Base-by-base conservation (phyloP, 306 rosid species). In the Gillenia trifoliata region DNA sequence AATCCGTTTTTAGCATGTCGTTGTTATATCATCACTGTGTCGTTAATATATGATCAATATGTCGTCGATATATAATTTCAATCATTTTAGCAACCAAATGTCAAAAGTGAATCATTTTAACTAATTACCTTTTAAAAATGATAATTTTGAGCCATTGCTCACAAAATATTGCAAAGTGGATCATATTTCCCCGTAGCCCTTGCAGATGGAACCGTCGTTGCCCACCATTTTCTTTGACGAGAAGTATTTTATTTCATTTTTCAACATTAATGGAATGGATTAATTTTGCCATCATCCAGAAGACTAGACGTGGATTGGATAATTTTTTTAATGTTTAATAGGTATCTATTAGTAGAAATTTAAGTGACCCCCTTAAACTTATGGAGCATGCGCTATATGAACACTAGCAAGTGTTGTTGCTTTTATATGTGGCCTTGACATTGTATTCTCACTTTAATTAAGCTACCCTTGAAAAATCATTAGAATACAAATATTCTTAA, bases 181-280 rank as follows among this genome's bases (percentile, higher is more conserved):
- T 3, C 60, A 54, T 2, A 22, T 22, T 54, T n/a, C 55, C 67
- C 75, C 28, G 64, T 67, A n/a, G n/a, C n/a, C n/a, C n/a, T n/a
- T n/a, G 79, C 62, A 66, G 16, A 41, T 57, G 66, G 26, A 45
- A 67, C 47, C 62, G 73, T 79, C 77, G 71, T 63, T 78, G 73
- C 54, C 29, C 52, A 10, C 67, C 82, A 78, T 54, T 29, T n/a
- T 52, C 45, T 12, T 33, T 67, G 67, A 29, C 68, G 8, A 45
- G 52, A 7, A 45, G 20, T 45, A 15, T 45, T 45, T 45, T 15
- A 45, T 45, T 45, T 45, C 8, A 15, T 45, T 45, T 45, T 15
- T 45, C 52, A 15, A 16, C 52, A 45, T 45, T 17, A 45, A 45
- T 4, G 52, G 3, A 45, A 1, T 45, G 8, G 20, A 45, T 45